Conservation (phyloP, 208 protist genomes). For the Wallacemonas sp. region DNA sequence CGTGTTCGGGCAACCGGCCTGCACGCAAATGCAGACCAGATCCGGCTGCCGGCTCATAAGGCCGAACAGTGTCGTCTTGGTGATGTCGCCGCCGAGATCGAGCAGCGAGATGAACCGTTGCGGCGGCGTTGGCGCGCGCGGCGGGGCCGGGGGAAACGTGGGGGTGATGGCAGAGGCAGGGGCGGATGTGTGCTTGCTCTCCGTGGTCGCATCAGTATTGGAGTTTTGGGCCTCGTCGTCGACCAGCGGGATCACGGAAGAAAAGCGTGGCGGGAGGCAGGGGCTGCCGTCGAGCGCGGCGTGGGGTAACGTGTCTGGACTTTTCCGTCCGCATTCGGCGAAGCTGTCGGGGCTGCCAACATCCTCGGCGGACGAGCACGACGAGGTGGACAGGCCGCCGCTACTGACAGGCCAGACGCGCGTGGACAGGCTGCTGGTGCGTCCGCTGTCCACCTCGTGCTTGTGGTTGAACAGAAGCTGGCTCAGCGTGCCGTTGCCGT, state of each 20-base stretch:
- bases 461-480: slow-evolving; percentile 94
- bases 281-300: neutral
- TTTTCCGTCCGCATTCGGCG: neutral
- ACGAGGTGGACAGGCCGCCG: slow-evolving; percentile 12
- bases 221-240: no score
- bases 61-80: slow-evolving; percentile 88
- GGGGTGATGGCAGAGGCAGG: no score
- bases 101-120: slow-evolving; percentile 55
- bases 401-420: slow-evolving; percentile 87
- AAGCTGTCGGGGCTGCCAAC: neutral
- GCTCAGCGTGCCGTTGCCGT: slow-evolving; percentile 76
- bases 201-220: no score
- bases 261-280: neutral
- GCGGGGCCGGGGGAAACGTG: slow-evolving; percentile 3
- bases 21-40: slow-evolving; percentile 83
- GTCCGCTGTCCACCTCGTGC: slow-evolving; percentile 94
- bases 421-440: slow-evolving; percentile 93
- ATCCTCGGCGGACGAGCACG: neutral
- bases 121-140: slow-evolving; percentile 13
- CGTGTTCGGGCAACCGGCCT: slow-evolving; percentile 41
- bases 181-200: no score
- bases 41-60: slow-evolving; percentile 93
- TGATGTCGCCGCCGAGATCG: slow-evolving; percentile 81
- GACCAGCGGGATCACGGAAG: neutral
- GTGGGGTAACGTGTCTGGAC: neutral